phyloP scores from a whole-genome alignment of 805 yeast species.

The Sporopachydermia quercuum region DNA sequence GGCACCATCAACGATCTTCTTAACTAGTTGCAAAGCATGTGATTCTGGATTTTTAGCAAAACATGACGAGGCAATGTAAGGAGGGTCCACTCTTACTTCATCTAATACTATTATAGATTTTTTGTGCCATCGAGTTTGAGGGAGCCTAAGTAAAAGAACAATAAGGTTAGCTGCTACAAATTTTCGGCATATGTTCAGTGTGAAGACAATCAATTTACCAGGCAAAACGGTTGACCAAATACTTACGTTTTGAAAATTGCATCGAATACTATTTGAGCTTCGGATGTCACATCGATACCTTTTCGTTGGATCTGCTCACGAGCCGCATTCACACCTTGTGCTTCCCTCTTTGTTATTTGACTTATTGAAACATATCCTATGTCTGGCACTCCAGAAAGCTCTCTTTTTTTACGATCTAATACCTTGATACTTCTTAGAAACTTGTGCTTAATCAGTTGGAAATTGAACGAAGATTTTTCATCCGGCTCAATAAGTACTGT shows the following conservation, averaged over 20 bases:
- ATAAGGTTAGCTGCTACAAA: neutral
- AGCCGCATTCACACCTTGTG: constrained; percentile 14
- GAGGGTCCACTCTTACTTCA: constrained; percentile 29
- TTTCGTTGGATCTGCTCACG: constrained; percentile 13
- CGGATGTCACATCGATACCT: constrained; percentile 24
- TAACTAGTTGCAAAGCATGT: constrained; percentile 25
- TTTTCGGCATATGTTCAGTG: constrained; percentile 1
- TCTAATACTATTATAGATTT: constrained; percentile 30
- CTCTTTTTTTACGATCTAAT: constrained; percentile 23
- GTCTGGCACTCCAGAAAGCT: constrained; percentile 6
- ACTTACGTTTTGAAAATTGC: constrained; percentile 24
- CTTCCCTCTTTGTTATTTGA: constrained; percentile 14
- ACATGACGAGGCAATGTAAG: constrained; percentile 23
- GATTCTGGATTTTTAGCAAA: constrained; percentile 15
- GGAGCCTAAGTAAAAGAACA: constrained; percentile 9
- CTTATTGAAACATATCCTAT: constrained; percentile 14
- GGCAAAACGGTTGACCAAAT: neutral
- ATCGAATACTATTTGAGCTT: constrained; percentile 31
- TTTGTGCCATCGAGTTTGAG: constrained; percentile 30
- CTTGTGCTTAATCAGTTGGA: constrained; percentile 38
- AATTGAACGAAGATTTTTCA: constrained; percentile 16
- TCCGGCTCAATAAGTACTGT: constrained; percentile 19
- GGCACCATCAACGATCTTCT: constrained; percentile 34
- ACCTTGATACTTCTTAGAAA: constrained; percentile 41
- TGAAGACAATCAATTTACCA: neutral